Base-by-base conservation (phyloP, 352 stramenopile species). In the Plasmopara halstedii region DNA sequence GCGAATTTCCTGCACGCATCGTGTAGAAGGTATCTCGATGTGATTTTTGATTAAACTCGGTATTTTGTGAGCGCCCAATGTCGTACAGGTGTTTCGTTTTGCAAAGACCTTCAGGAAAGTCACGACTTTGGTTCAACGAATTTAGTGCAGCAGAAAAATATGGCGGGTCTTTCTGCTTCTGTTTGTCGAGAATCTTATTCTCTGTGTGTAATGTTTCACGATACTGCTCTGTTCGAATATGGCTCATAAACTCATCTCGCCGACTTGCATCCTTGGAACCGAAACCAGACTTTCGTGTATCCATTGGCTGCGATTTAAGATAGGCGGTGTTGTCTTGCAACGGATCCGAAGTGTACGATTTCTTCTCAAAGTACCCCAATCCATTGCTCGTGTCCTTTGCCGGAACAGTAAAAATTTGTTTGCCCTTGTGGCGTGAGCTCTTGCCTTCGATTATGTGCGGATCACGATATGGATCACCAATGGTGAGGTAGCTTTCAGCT, bases 181-280 rank as follows among this genome's bases (percentile, higher is more conserved):
- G 85, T 50, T 79, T 87, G 39, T 88, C 73, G 32, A 83, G 53
- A 37, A 85, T 80, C 42, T 83, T 75, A 64, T 91, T 85, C 62
- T 95, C 84, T 31, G 77, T 83, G 53, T 79, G 67, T 33, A 96
- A 58, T 7, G 81, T 79, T 58, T 92, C 79, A 21, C 85, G 75
- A 58, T 95, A 96, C 48, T 94, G 80, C 60, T 96, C 82, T 8
- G 88, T 95, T 50, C 83, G 74, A 44, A 95, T 73, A 32, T 86
- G 80, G 54, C 76, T 92, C 63, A 93, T 95, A 48, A 97, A 97
- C 34, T 97, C 85, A 42, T 94, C 88, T 42, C 79, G 70, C 23
- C 91, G 90, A 43, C 66, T 88, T 17, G 85, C 85, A 53, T 97
- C 85, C 55, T 94, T 89, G 35, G 82, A 92, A 17, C 85, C 88